Conservation (phyloP, 2,329 filamentous ascomycete genomes). For the Aureobasidium subglaciale region DNA sequence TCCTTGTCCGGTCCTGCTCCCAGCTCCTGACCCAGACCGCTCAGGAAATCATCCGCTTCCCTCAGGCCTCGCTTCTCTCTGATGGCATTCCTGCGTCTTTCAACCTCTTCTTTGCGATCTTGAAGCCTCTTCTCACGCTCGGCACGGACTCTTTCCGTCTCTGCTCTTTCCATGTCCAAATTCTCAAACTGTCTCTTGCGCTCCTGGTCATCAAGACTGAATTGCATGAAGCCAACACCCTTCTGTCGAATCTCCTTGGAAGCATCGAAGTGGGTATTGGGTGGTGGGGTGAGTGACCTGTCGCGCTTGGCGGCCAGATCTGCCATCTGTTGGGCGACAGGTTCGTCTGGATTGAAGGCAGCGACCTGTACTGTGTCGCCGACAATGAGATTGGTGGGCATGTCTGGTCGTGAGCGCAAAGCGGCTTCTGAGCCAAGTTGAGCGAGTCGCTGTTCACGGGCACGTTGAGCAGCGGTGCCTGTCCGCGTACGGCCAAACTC, state of each 20-base stretch:
- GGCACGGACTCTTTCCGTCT: slow-evolving; percentile 59
- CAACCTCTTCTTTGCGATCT: slow-evolving; percentile 55
- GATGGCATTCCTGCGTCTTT: slow-evolving; percentile 46
- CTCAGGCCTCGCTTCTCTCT: slow-evolving; percentile 53
- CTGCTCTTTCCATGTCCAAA: slow-evolving; percentile 58
- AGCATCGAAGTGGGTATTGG: slow-evolving; percentile 78
- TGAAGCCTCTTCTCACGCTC: slow-evolving; percentile 52
- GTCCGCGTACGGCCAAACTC: slow-evolving; percentile 81
- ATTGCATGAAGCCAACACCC: slow-evolving; percentile 86
- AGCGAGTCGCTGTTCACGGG: slow-evolving; percentile 53
- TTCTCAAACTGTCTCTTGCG: slow-evolving; percentile 67
- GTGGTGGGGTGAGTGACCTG: slow-evolving; percentile 70
- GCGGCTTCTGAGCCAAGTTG: slow-evolving; percentile 46
- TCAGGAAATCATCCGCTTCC: slow-evolving; percentile 66
- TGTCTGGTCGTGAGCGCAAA: slow-evolving; percentile 54
- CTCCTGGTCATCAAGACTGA: slow-evolving; percentile 66
- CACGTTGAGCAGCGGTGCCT: slow-evolving; percentile 63
- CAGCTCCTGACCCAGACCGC: slow-evolving; percentile 43
- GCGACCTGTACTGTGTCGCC: slow-evolving; percentile 77
- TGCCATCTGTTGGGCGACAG: slow-evolving; percentile 62
- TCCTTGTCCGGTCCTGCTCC: slow-evolving; percentile 10
- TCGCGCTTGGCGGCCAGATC: slow-evolving; percentile 71
- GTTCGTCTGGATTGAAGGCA: slow-evolving; percentile 72
- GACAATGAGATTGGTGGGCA: slow-evolving; percentile 67
- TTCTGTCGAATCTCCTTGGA: slow-evolving; percentile 75